Evolutionary conservation across 2,329 filamentous ascomycete species (phyloP).

Genomic region (Cercospora janseana): DNA sequence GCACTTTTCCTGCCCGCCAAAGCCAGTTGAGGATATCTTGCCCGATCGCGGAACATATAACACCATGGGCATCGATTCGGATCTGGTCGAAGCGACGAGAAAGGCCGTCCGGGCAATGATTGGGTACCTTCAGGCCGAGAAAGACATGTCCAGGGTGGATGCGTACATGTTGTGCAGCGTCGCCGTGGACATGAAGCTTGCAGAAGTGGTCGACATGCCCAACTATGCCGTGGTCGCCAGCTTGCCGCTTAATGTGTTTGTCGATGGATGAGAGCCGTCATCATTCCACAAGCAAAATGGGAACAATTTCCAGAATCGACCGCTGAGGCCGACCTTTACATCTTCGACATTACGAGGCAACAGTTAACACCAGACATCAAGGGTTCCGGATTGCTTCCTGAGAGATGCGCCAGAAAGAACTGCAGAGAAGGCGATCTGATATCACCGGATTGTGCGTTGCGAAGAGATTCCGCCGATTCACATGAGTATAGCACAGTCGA

Average conservation of each 20-base stretch:
- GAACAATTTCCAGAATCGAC: too few relatives aligned
- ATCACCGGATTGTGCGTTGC: too few relatives aligned
- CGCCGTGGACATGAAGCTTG: conserved; percentile 22
- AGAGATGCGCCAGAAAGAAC: too few relatives aligned
- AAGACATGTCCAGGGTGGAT: conserved; percentile 17
- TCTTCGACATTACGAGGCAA: too few relatives aligned
- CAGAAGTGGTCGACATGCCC: conserved; percentile 27
- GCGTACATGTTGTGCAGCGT: conserved; percentile 28
- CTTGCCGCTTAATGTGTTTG: conserved; percentile 24
- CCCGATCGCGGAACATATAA: conserved; percentile 23
- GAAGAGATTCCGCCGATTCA: too few relatives aligned
- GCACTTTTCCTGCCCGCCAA: conserved; percentile 20
- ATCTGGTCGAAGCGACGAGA: conserved; percentile 21
- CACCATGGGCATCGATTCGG: conserved; percentile 24
- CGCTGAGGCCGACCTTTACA: too few relatives aligned
- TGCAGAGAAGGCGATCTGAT: too few relatives aligned
- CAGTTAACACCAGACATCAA: too few relatives aligned
- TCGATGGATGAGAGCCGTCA: neutral
- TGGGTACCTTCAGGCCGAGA: conserved; percentile 17
- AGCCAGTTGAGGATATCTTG: conserved; percentile 8
- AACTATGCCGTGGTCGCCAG: conserved; percentile 25
- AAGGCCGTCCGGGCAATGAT: conserved; percentile 27
- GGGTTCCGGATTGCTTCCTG: too few relatives aligned
- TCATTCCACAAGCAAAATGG: too few relatives aligned
- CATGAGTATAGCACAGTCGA: too few relatives aligned